Percentiles rank a stretch among this genome's conserved stretches.
Conservation (phyloP, 2,329 filamentous ascomycete genomes). For the Aotearoamyces nothofagi region DNA sequence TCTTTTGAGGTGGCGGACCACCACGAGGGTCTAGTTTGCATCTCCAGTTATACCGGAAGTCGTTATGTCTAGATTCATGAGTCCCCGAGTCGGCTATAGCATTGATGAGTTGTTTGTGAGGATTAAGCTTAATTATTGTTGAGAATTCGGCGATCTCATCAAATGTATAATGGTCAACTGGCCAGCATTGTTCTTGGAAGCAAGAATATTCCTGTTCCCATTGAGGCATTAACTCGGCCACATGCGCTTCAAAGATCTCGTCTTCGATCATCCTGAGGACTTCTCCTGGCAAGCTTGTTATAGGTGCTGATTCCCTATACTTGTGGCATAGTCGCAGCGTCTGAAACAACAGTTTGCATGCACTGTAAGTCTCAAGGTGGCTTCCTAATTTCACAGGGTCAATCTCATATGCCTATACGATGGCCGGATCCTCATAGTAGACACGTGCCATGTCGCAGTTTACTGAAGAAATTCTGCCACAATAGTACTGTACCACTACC, state of each 20-base stretch:
- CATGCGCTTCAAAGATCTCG: constrained; percentile 7
- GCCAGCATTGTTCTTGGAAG: constrained; percentile 5
- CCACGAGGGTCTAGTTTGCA: constrained; percentile 5
- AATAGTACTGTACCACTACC: constrained; percentile 6
- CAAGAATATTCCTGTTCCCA: constrained; percentile 7
- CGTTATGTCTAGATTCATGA: constrained; percentile 7
- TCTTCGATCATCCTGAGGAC: constrained; percentile 7
- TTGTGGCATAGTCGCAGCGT: constrained; percentile 6
- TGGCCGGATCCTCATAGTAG: constrained; percentile 6
- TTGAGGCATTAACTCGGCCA: constrained; percentile 6
- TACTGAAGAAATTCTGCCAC: constrained; percentile 6
- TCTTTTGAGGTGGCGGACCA: constrained; percentile 4
- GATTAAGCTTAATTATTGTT: constrained; percentile 6
- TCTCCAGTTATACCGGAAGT: constrained; percentile 7
- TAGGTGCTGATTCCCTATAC: constrained; percentile 6
- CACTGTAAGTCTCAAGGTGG: constrained; percentile 6
- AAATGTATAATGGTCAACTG: constrained; percentile 6
- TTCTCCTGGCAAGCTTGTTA: constrained; percentile 6
- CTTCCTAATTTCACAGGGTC: constrained; percentile 7
- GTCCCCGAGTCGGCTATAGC: constrained; percentile 4
- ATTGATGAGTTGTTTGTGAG: constrained; percentile 5
- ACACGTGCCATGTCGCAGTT: constrained; percentile 5
- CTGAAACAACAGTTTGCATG: constrained; percentile 6
- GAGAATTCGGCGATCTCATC: constrained; percentile 6
- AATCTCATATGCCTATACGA: constrained; percentile 7